Conservation (phyloP, 345 rosid genomes). For the Eucalyptus brandiana region DNA sequence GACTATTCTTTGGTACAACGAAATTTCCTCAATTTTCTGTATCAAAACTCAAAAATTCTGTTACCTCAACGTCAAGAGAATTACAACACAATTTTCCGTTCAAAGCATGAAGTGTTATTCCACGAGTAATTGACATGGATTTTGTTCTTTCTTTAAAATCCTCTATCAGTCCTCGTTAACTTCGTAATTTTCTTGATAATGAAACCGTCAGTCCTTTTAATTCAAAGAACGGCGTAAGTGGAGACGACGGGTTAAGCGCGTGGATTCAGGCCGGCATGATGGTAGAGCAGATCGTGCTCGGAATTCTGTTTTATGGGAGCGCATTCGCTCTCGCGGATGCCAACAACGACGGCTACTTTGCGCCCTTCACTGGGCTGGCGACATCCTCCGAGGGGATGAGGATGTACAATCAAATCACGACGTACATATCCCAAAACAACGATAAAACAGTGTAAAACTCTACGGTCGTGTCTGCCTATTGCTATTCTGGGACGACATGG, state of each 20-base stretch:
- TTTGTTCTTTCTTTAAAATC: background rate
- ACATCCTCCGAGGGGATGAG: constrained; percentile 13
- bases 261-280: constrained; percentile 47
- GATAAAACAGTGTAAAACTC: constrained; percentile 21
- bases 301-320: constrained; percentile 47
- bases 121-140: background rate
- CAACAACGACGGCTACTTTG: constrained; percentile 33
- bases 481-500: constrained; percentile 38
- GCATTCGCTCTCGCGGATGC: constrained; percentile 43
- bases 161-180: background rate
- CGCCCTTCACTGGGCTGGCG: constrained; percentile 25
- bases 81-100: background rate
- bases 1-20: background rate
- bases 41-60: background rate
- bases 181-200: no score
- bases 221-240: constrained; percentile 8
- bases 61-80: background rate
- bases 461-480: constrained; percentile 35
- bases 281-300: constrained; percentile 24
- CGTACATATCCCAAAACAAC: constrained; percentile 9
- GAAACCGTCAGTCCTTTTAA: background rate
- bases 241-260: constrained; percentile 28
- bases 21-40: background rate
- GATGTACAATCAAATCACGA: constrained; percentile 13
- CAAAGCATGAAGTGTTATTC: background rate